These are phyloP conservation scores for Aspergillus ibericus DNA, from an alignment of 2,329 filamentous ascomycete genomes.

Conservation along the genomic window DNA sequence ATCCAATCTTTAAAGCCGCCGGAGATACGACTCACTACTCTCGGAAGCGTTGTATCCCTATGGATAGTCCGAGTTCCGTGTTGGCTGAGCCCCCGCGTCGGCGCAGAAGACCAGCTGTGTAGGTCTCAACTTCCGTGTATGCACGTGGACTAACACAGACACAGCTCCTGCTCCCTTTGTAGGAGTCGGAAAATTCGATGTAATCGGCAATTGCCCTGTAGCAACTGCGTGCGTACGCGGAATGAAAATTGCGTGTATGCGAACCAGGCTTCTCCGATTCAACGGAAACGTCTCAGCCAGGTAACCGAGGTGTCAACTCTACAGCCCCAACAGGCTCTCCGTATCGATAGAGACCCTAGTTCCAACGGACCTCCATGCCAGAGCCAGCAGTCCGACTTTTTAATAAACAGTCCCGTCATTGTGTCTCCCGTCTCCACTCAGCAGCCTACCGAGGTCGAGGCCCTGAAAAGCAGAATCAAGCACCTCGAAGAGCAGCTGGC, in stretches of 20 bases:
- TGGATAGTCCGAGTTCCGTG: neutral
- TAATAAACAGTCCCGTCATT: constrained; percentile 11
- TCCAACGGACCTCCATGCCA: constrained; percentile 5
- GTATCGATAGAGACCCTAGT: neutral
- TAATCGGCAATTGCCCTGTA: constrained; percentile 60
- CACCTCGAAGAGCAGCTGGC: constrained; percentile 49
- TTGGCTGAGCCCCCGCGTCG: constrained; percentile 34
- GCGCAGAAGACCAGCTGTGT: constrained; percentile 49
- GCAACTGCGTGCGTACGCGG: constrained; percentile 54
- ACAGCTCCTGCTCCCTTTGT: constrained; percentile 58
- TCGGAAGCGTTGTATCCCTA: neutral
- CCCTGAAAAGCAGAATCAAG: constrained; percentile 42
- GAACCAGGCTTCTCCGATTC: constrained; percentile 7
- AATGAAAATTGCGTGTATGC: constrained; percentile 27
- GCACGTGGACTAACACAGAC: constrained; percentile 11
- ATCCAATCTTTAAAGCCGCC: neutral
- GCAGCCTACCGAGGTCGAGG: constrained; percentile 36
- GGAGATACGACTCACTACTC: neutral
- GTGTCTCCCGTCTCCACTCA: constrained; percentile 26
- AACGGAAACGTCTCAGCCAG: neutral
- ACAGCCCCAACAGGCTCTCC: neutral
- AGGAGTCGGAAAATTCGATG: constrained; percentile 63
- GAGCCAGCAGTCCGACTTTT: constrained; percentile 12
- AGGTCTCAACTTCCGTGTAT: constrained; percentile 21
- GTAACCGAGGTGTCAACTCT: neutral